Base-by-base conservation (phyloP, 2,329 filamentous ascomycete species). In the Shiraia bambusicola region DNA sequence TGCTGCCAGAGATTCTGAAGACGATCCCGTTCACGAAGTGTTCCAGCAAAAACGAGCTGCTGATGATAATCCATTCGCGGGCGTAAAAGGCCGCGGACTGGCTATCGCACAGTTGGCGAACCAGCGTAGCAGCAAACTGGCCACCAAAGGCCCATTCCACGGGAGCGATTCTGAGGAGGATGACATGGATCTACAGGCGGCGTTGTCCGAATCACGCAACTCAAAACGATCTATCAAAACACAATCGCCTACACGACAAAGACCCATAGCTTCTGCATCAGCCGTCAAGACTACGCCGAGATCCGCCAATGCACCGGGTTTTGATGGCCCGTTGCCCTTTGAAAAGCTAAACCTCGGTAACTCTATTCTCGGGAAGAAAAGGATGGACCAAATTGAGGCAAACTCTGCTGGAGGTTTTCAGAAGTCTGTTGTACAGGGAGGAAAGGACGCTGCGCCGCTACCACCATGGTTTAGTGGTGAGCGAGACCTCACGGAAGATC, bases 251-350 rank as follows among this genome's bases (percentile, higher is more conserved):
- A 40, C 47, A 51, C 22, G 54, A 51, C 61, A 66, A 50, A 59
- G 55, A 27, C 17, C 24, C 19, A 40, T 45, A 22, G 34, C 35
- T 8, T 24, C 44, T 33, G 29, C 44, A 24, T 31, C 50, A 11
- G 25, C 42, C 22, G 31, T 47, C 3, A 63, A 67, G 34, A 51
- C 64, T 17, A 59, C 67, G 3, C 63, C 71, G 14, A 58, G 72
- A 3, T 59, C 76, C 8, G 82, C 80, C 35, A 74, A 78, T 26
- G 81, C 79, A 51, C 76, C 81, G 37, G 71, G 67, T 3, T 87
- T 95, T 59, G 81, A 81, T 51, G 92, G 92, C 0, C 89, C 91
- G 0, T 69, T 98, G 4, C 93, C 93, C 0, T 98, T 98, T 59
- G 90, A 95, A 55, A 92, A 78, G 36, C 71, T 85, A 6, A 78